These are phyloP conservation scores for Aspergillus kassunensis DNA, from an alignment of 495 filamentous ascomycete genomes.

Conservation along the genomic window DNA sequence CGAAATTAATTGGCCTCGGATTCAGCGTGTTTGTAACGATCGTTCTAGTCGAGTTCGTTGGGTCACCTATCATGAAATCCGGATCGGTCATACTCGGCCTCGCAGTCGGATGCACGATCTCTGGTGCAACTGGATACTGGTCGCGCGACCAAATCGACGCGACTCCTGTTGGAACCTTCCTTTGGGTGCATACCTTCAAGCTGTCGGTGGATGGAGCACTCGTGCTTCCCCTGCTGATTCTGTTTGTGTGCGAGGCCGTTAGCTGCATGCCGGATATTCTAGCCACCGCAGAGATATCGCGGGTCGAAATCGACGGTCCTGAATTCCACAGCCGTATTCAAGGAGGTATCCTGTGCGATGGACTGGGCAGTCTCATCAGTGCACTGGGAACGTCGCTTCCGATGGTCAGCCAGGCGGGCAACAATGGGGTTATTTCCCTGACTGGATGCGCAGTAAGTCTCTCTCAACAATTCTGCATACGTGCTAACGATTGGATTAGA, in stretches of 20 bases:
- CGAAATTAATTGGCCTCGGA: conserved; percentile 75
- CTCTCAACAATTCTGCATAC: too few relatives aligned
- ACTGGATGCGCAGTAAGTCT: conserved; percentile 61
- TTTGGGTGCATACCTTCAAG: conserved; percentile 82
- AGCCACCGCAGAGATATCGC: conserved; percentile 69
- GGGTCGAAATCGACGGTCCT: conserved; percentile 71
- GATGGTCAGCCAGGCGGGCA: conserved; percentile 71
- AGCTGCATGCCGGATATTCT: conserved; percentile 84
- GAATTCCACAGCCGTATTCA: conserved; percentile 81
- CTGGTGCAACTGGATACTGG: conserved; percentile 75
- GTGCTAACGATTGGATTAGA: background rate
- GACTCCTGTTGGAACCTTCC: conserved; percentile 68
- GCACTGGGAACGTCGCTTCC: conserved; percentile 73
- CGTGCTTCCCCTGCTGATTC: conserved; percentile 64
- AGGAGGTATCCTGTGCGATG: conserved; percentile 77
- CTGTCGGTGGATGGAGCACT: conserved; percentile 74
- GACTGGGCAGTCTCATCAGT: conserved; percentile 70
- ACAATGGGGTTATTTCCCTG: conserved; percentile 81
- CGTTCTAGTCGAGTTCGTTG: conserved; percentile 72
- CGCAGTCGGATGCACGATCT: conserved; percentile 76
- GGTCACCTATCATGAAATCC: conserved; percentile 65
- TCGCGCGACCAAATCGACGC: conserved; percentile 58
- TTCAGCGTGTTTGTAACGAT: conserved; percentile 83
- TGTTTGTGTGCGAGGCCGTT: conserved; percentile 59
- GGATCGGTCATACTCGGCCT: conserved; percentile 72